Base-by-base conservation (phyloP, 768 basidiomycete genomes). In the Xerocomellus chrysenteron region DNA sequence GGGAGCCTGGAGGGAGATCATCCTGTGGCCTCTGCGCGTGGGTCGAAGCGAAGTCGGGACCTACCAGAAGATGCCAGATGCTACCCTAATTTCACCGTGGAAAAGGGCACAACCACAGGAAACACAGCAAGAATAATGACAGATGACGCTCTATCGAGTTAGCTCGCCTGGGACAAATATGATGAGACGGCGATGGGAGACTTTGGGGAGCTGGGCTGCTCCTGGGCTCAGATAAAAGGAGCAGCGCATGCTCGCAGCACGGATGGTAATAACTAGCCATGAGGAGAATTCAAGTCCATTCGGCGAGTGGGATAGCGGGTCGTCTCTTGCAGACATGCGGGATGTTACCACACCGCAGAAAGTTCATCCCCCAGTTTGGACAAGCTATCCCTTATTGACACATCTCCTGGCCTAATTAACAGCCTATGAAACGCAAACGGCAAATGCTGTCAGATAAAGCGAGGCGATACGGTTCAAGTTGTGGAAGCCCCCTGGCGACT, bases 341-440 rank as follows among this genome's bases (percentile, higher is more conserved):
- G 57, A 54, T 47, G 58, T 61, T 55, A 57, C 58, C 64, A 62
- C 69, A 70, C 66, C 52, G 61, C 55, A 54, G 52, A 60, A 47
- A 50, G 42, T 47, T 28, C 47, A 63, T 45, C 61, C 59, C 71
- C 71, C 60, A 47, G 64, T 70, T 68, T 69, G 65, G 68, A 56
- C 30, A 63, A 58, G 54, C 43, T 49, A 67, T 62, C 64, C 58
- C 65, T 64, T 65, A 63, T 68, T 59, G 63, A 73, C 58, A 63
- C 58, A 64, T 58, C 55, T 56, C 54, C 50, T 50, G 59, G 58
- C 56, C 55, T 46, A 66, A 74, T 69, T 74, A 64, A 68, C 59
- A 60, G 43, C 52, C 69, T 57, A 71, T 63, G 65, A 67, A 61
- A 69, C 59, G 47, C 63, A 68, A 63, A 72, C 50, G 47, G 69